Evolutionary conservation across 805 yeast species (phyloP).

Genomic region (Yarrowia phangngaensis): DNA sequence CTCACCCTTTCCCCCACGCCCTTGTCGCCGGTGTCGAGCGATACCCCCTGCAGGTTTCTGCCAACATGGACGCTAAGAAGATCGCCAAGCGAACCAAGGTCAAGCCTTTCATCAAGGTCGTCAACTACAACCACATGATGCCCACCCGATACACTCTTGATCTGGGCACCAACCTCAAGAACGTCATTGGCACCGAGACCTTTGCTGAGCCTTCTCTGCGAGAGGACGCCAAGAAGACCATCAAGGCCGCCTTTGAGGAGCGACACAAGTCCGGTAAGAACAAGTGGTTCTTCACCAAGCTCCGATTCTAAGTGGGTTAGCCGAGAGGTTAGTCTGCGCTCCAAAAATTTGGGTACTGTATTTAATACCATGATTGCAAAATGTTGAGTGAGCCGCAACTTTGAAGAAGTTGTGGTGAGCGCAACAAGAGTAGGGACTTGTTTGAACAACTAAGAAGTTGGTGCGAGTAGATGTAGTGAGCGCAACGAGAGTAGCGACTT

Average conservation of each 20-base stretch:
- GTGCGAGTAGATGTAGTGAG: too few relatives aligned
- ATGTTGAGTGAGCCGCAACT: too few relatives aligned
- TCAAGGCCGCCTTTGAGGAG: slow-evolving; percentile 98
- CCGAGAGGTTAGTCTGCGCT: slow-evolving; percentile 16
- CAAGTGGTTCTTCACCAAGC: slow-evolving; percentile 99
- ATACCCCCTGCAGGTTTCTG: slow-evolving; percentile 95
- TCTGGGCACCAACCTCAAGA: slow-evolving; percentile 83
- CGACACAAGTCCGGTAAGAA: slow-evolving; percentile 98
- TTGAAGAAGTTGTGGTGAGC: too few relatives aligned
- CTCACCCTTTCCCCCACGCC: slow-evolving; percentile 99
- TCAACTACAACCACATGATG: slow-evolving; percentile 99
- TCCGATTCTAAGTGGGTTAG: slow-evolving; percentile 63
- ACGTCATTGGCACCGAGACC: slow-evolving; percentile 86
- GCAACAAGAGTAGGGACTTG: too few relatives aligned
- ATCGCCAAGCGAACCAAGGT: slow-evolving; percentile 95
- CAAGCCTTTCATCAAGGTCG: slow-evolving; percentile 98
- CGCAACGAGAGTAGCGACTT: too few relatives aligned
- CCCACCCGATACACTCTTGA: slow-evolving; percentile 99
- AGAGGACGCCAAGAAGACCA: slow-evolving; percentile 97
- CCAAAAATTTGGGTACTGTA: slow-evolving; percentile 27
- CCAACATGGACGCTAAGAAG: slow-evolving; percentile 92
- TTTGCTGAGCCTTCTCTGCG: slow-evolving; percentile 97
- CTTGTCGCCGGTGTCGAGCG: slow-evolving; percentile 99
- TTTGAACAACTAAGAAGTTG: too few relatives aligned
- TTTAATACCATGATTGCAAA: slow-evolving; percentile 23